Base-by-base conservation (phyloP, 2,329 filamentous ascomycete genomes). In the Penicillium hordei region DNA sequence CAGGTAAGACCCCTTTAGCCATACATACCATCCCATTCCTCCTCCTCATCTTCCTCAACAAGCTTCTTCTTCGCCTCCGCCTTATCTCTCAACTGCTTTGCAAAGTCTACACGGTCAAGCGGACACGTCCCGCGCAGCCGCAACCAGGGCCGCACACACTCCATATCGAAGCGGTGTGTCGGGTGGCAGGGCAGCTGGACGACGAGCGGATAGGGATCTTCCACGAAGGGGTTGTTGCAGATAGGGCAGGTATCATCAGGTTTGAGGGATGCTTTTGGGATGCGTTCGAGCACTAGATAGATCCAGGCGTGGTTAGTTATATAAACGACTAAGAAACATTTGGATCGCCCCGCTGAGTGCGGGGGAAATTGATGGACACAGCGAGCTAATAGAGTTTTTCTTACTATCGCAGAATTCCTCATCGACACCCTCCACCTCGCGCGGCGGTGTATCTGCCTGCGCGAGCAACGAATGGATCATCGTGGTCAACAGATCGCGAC, bases 111-210 rank as follows among this genome's bases (percentile, higher is more conserved):
- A 50, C 86, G 78, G 68, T 87, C 85, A 48, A 88, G 75, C 19
- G 85, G 85, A 72, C 85, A 88, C 21, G 85, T 87, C 9, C 83
- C 82, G 61, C 86, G 83, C 55, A 88, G 75, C 62, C 86, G 81
- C 61, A 88, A 72, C 86, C 86, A 88, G 0, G 86, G 85, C 57
- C 80, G 74, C 60, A 88, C 84, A 70, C 86, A 88, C 65, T 88
- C 85, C 27, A 88, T 70, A 72, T 88, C 86, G 71, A 87, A 88
- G 21, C 84, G 66, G 69, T 88, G 86, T 38, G 81, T 81, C 17
- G 81, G 76, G 68, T 87, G 83, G 63, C 86, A 88, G 10, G 85
- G 83, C 33, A 88, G 70, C 29, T 80, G 78, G 45, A 88, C 85
- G 36, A 88, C 83, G 19, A 88, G 80, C n/a, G 86, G 85, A 64